Percentiles rank a stretch among this genome's conserved stretches.
phyloP scores from a whole-genome alignment of 495 filamentous ascomycete species.

The Tuber brumale region DNA sequence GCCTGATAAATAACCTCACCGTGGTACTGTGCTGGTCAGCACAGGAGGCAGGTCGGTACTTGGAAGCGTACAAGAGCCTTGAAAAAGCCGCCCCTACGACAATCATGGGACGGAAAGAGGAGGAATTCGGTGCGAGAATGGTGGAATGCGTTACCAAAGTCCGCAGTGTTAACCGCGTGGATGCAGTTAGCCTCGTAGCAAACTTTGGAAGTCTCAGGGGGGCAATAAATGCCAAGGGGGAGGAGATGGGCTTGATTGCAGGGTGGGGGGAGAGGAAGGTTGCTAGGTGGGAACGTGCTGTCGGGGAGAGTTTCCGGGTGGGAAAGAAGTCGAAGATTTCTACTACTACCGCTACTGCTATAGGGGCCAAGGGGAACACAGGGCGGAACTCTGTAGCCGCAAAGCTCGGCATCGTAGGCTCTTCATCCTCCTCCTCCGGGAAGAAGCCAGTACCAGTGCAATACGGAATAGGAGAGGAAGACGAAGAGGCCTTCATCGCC shows the following conservation, averaged over 20 bases:
- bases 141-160: slow-evolving; percentile 92
- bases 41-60: slow-evolving; percentile 82
- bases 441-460: background rate
- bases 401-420: slow-evolving; percentile 43
- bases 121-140: slow-evolving; percentile 74
- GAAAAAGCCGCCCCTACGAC: slow-evolving; percentile 74
- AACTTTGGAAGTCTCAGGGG: slow-evolving; percentile 80
- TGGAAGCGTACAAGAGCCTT: slow-evolving; percentile 88
- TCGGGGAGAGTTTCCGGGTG: slow-evolving; percentile 75
- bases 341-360: slow-evolving; percentile 8
- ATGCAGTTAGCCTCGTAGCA: slow-evolving; percentile 77
- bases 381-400: slow-evolving; percentile 42
- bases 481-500: slow-evolving; percentile 50
- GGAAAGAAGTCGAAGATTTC: slow-evolving; percentile 47
- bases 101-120: slow-evolving; percentile 75
- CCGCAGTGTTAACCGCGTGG: slow-evolving; percentile 84
- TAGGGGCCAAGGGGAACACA: slow-evolving; percentile 13
- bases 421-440: slow-evolving; percentile 26
- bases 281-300: slow-evolving; percentile 68
- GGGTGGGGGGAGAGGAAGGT: slow-evolving; percentile 98
- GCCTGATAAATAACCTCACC: slow-evolving; percentile 85
- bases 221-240: slow-evolving; percentile 78
- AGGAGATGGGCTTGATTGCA: slow-evolving; percentile 70
- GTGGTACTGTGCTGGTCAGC: slow-evolving; percentile 90
- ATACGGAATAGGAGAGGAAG: slow-evolving; percentile 33